phyloP scores from a whole-genome alignment of 2,329 filamentous ascomycete species.

The Colletotrichum tabaci region DNA sequence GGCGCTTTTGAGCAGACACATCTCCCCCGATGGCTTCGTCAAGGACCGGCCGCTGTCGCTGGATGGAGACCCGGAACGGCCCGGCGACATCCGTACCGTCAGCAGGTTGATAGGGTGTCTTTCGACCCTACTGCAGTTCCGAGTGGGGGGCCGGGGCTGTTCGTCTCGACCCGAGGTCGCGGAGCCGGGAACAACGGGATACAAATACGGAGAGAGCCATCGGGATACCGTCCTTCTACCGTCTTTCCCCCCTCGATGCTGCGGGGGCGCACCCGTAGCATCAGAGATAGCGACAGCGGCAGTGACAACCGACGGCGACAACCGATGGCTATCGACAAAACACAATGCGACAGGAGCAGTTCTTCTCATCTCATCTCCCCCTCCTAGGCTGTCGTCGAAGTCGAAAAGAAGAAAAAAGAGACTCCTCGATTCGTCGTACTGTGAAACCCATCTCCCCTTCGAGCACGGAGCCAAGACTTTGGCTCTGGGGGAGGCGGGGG shows the following conservation, averaged over 20 bases:
- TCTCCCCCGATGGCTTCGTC: too few species aligned
- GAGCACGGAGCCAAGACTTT: conserved; percentile 26
- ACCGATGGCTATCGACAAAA: neutral
- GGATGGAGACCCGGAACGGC: too few species aligned
- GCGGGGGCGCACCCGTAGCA: neutral
- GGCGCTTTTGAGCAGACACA: too few species aligned
- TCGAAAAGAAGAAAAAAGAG: neutral
- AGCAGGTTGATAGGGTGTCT: too few species aligned
- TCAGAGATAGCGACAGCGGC: neutral
- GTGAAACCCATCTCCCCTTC: neutral
- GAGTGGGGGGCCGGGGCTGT: neutral
- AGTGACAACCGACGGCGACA: neutral
- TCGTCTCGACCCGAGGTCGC: neutral
- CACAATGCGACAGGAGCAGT: neutral
- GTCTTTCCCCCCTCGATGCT: neutral
- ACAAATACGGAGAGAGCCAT: neutral
- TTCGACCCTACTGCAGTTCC: neutral
- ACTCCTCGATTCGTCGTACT: conserved; percentile 15
- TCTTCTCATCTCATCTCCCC: neutral
- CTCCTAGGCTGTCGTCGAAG: too few species aligned
- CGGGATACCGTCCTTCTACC: neutral
- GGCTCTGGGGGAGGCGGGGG: too few species aligned
- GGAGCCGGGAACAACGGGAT: neutral
- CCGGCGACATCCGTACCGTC: too few species aligned
- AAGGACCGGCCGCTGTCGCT: too few species aligned